These are phyloP conservation scores for Evansstolkia leycettana DNA, from an alignment of 495 filamentous ascomycete genomes.

Conservation along the genomic window DNA sequence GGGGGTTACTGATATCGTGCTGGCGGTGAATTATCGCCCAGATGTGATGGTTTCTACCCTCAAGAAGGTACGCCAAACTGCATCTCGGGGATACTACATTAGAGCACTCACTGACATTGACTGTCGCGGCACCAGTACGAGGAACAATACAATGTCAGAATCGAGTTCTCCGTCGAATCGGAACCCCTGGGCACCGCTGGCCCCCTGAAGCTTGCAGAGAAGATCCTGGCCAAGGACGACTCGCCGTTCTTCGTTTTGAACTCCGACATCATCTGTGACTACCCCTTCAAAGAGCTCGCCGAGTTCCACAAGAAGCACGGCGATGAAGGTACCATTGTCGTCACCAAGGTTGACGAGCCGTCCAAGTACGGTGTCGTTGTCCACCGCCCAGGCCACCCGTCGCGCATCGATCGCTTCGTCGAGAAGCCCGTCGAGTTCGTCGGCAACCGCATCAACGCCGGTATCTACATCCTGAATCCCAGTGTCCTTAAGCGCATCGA, in stretches of 20 bases:
- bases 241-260: slow-evolving; percentile 98
- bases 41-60: slow-evolving; percentile 80
- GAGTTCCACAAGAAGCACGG: slow-evolving; percentile 84
- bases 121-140: slow-evolving; percentile 52
- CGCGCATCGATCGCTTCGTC: slow-evolving; percentile 96
- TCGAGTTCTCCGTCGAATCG: slow-evolving; percentile 91
- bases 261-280: slow-evolving; percentile 97
- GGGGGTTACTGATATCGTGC: slow-evolving; percentile 93
- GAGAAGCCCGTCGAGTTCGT: slow-evolving; percentile 99
- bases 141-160: slow-evolving; percentile 78
- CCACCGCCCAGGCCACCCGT: slow-evolving; percentile 86
- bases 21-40: slow-evolving; percentile 97
- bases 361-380: slow-evolving; percentile 99
- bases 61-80: slow-evolving; percentile 45
- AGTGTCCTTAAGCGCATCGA: slow-evolving; percentile 85
- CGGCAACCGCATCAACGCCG: slow-evolving; percentile 98
- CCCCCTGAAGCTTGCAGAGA: slow-evolving; percentile 90
- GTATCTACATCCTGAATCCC: slow-evolving; percentile 97
- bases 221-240: slow-evolving; percentile 86
- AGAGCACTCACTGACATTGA: slow-evolving; percentile 1
- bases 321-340: slow-evolving; percentile 94
- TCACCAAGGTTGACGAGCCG: slow-evolving; percentile 98
- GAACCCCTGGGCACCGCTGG: slow-evolving; percentile 95
- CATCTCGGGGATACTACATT: background rate
- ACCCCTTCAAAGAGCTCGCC: slow-evolving; percentile 82